These are phyloP conservation scores for Graphiopsis chlorocephala DNA, from an alignment of 2,329 filamentous ascomycete species.

Conservation along the genomic window DNA sequence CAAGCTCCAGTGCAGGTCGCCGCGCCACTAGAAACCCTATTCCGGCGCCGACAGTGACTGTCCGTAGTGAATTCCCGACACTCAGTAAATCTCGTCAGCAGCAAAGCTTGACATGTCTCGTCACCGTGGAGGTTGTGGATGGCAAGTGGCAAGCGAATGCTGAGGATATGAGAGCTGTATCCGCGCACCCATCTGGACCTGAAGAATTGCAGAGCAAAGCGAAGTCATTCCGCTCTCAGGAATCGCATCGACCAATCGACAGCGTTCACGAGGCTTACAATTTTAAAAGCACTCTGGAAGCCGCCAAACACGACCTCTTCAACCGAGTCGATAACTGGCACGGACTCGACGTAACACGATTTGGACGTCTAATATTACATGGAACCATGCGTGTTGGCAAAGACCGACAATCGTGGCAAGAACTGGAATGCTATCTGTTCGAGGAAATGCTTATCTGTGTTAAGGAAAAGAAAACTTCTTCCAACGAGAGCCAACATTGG, in stretches of 20 bases:
- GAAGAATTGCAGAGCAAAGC: constrained; percentile 1
- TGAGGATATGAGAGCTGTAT: constrained; percentile 66
- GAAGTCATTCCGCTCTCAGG: constrained; percentile 40
- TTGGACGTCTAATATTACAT: constrained; percentile 87
- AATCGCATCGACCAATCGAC: constrained; percentile 37
- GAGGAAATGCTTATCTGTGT: constrained; percentile 99
- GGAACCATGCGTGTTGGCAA: constrained; percentile 92
- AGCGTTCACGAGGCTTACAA: constrained; percentile 58
- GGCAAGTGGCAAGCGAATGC: constrained; percentile 85
- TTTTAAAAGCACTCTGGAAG: constrained; percentile 65
- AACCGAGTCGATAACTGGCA: constrained; percentile 98
- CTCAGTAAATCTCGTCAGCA: constrained; percentile 88
- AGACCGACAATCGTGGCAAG: constrained; percentile 95
- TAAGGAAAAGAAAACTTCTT: constrained; percentile 79
- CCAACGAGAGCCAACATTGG: constrained; percentile 60
- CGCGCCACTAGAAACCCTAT: constrained; percentile 75
- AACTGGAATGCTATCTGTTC: constrained; percentile 94
- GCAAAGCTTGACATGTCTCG: constrained; percentile 87
- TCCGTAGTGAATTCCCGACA: constrained; percentile 95
- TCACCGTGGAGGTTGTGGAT: constrained; percentile 91
- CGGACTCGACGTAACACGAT: constrained; percentile 86
- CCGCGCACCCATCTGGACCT: constrained; percentile 21
- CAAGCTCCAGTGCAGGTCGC: constrained; percentile 66
- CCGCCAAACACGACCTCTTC: constrained; percentile 81
- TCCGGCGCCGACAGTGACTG: constrained; percentile 83